Conservation (phyloP, 2,329 filamentous ascomycete genomes). For the Monilinia laxa region DNA sequence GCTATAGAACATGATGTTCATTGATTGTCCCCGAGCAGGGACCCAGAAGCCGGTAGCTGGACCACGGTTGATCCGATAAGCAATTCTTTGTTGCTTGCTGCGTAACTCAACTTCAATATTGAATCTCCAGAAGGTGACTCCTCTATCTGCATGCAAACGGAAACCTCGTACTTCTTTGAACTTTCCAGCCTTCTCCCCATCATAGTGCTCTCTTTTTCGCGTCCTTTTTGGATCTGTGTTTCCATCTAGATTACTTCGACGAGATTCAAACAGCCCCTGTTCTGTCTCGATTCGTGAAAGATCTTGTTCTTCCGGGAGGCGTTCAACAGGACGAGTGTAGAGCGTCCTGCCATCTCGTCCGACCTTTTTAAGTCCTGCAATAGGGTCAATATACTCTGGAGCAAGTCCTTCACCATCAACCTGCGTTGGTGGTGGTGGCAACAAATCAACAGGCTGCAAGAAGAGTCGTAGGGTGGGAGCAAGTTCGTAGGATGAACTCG, state of each 20-base stretch:
- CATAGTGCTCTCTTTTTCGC: constrained; percentile 54
- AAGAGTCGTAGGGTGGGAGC: constrained; percentile 83
- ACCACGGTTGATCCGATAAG: constrained; percentile 92
- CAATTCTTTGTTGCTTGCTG: constrained; percentile 76
- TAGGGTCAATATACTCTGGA: constrained; percentile 83
- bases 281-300: constrained; percentile 78
- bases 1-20: constrained; percentile 99
- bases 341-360: constrained; percentile 82
- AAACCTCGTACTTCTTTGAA: constrained; percentile 81
- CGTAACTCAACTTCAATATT: constrained; percentile 88
- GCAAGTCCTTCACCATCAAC: constrained; percentile 65
- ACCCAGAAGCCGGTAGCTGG: constrained; percentile 94
- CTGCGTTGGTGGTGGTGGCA: constrained; percentile 73
- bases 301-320: constrained; percentile 75
- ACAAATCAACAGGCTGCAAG: constrained; percentile 77
- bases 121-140: constrained; percentile 96
- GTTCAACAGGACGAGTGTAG: constrained; percentile 86
- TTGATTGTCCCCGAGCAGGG: constrained; percentile 75
- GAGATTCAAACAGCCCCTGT: constrained; percentile 76
- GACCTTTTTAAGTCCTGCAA: constrained; percentile 83
- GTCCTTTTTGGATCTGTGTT: constrained; percentile 51
- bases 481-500: constrained; percentile 77
- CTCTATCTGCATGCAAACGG: constrained; percentile 79
- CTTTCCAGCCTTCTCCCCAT: constrained; percentile 79
- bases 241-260: constrained; percentile 54